Evolutionary conservation across 805 yeast species (phyloP), one percentile per base, ranked within the genome.

Genomic region (Spathaspora girioi): DNA sequence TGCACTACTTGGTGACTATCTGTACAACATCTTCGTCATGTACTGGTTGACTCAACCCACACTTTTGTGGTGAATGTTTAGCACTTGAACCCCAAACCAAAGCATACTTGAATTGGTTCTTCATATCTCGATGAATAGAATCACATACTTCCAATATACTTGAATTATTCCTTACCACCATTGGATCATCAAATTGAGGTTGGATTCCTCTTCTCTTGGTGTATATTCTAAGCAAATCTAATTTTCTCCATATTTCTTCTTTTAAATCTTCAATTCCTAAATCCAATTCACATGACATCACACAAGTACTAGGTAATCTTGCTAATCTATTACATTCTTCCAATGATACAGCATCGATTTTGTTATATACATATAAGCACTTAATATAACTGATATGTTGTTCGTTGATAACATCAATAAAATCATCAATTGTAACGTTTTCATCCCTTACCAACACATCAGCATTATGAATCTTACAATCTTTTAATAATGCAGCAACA

Each of bases 81-180:
- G 97, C 87, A 45, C 96, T 86, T 1, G 92, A 83, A 0, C 99
- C 99, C 97, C 98, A 93, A 5, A 93, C 97, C 62, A 91, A 70
- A 0, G 98, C 98, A 66, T 92, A 91, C 66, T 91, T 89, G 77
- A 94, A 93, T 62, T 87, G 89, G 56, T 87, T 84, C 63, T 91
- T 92, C 77, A 93, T 87, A 61, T 92, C 97, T 59, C 96, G 81
- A 66, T 93, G 98, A 55, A 93, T 86, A 11, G 94, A 80, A 64
- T 93, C 92, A 73, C 99, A 93, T 27, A 93, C 89, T 57, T 85
- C 90, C 57, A 86, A 93, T 49, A 93, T 82, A 1, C 94, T 77
- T 6, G 96, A 86, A 50, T 84, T 80, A 50, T 77, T 79, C 59
- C 98, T 78, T 12, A 94, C 96, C 47, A 93, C 97, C 80, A 92